Evolutionary conservation across 2,329 filamentous ascomycete species (phyloP), one percentile per base, ranked within the genome.

Genomic region (Fusarium poae): DNA sequence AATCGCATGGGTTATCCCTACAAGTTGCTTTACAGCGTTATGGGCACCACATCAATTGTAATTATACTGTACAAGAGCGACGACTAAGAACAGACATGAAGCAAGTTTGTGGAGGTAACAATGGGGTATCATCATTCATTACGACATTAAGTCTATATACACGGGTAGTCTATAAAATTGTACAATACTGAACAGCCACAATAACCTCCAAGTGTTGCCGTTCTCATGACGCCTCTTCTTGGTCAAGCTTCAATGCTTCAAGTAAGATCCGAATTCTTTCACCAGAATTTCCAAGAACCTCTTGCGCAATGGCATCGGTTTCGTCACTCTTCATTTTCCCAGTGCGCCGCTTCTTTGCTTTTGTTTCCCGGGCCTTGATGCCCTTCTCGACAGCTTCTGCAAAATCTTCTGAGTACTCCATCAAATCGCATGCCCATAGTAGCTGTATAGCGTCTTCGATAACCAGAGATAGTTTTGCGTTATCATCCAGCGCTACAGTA

Each of bases 391-490:
- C 81, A 0, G 83, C 83, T 8, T 66, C 65, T 18, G 74, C 75
- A 18, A 88, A 74, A 6, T 66, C 65, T 1, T 74, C 63, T 30
- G 77, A 78, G 67, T 83, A 82, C 2, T 63, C 59, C 15, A 82
- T 67, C 21, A 73, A 70, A 15, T 78, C 77, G 27, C 75, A 72
- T 4, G 60, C 57, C 78, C 82, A 85, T 5, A 86, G 77, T 9
- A 89, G 79, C 45, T 89, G 83, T 30, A 92, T 73, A 50, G 93
- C 78, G 3, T 83, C 83, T 78, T 95, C 92, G 0, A 93, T 80
- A 30, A 92, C 77, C 12, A 94, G 78, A 3, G 90, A 89, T 37
- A 94, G 83, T 76, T 91, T 92, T 29, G 90, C 89, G 71, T 96
- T 94, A 66, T 93, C 91, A 21, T 87, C 84, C 1, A 85, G 77